Base-by-base conservation (phyloP, 176 grass and related monocot genomes). In the Hyparrhenia diplandra region DNA sequence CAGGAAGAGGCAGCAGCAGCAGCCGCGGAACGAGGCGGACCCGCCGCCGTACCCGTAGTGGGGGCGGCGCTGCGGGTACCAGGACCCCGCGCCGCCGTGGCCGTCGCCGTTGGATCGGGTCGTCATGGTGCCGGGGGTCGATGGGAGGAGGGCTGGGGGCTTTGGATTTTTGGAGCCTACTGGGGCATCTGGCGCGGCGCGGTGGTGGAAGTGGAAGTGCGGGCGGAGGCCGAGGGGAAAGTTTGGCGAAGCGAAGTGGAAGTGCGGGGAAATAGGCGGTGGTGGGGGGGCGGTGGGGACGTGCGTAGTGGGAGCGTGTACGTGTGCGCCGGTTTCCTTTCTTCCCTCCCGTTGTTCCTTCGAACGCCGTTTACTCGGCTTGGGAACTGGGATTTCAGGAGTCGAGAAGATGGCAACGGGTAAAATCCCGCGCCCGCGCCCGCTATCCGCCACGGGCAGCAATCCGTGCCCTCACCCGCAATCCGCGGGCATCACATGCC, bases 1-100 rank as follows among this genome's bases (percentile, higher is more conserved):
- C 82, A 99, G 87, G 88, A 99, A 95, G 71, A 99, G 68, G 80
- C 96, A 99, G 76, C 96, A 95, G 96, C 96, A 99, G 82, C 92
- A 99, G 57, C 96, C 87, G 74, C 94, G 94, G 76, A 99, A 82
- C 59, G 96, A 99, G 76, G 92, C 92, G 5, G 89, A 97, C 64
- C 54, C 73, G 71, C 83, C 89, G 79, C 82, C 75, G 64, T 88
- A 86, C 69, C 87, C 70, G 92, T 94, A 98, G 87, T 87, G 85
- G 30, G 89, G 89, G 69, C 86, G 87, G 76, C 83, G 81, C 67
- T 89, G 84, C 57, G 76, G 82, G 78, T 83, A 90, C 35, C 64
- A 67, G 28, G 78, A 58, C 45, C 42, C 77, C 18, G 70, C 81
- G 40, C 66, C 41, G 57, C 71, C 80, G 80, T 70, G 78, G 72